Evolutionary conservation across 352 stramenopile species (phyloP), one percentile per base, ranked within the genome.

Genomic region (Phytophthora brassicae): DNA sequence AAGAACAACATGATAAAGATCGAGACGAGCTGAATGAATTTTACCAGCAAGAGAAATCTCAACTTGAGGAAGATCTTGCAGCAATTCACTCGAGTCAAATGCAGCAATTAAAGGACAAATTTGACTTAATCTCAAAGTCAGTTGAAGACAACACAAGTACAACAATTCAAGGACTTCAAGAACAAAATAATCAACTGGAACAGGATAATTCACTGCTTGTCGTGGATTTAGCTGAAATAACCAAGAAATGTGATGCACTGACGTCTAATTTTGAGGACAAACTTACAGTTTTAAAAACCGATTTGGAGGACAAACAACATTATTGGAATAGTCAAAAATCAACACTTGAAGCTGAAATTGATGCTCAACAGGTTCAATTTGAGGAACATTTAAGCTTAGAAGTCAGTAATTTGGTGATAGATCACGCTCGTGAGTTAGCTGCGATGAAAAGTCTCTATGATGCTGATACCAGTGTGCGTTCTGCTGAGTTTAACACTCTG

Each of bases 41-140:
- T 24, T 88, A 77, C 26, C 51, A 86, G 22, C 74, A 88, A 36
- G 81, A 89, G 23, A 85, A 82, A 33, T 68, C 61, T 3, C 76
- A 86, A 20, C n/a, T 84, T 12, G 66, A 84, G 20, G 76, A 86
- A 66, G 79, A 88, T 41, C 56, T 83, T 2, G 39, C 47, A 3
- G 60, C 70, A 14, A 44, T 74, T 0, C 68, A 79, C 28, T 13
- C 33, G 0, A 41, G 52, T 0, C 67, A 84, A 31, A 50, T 77
- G 24, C 58, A 76, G 12, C 64, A 79, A 19, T 31, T 65, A 28
- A 68, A 72, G 39, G 38, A 61, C 8, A 57, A 60, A 36, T 61
- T 61, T 14, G 59, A 63, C 3, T 26, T 22, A 22, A 16, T 57
- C 5, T 64, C 64, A 1, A 60, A 64, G 20, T 56, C 53, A 1